These are phyloP conservation scores for Colletotrichum limetticola DNA, from an alignment of 2,329 filamentous ascomycete genomes.

Conservation along the genomic window DNA sequence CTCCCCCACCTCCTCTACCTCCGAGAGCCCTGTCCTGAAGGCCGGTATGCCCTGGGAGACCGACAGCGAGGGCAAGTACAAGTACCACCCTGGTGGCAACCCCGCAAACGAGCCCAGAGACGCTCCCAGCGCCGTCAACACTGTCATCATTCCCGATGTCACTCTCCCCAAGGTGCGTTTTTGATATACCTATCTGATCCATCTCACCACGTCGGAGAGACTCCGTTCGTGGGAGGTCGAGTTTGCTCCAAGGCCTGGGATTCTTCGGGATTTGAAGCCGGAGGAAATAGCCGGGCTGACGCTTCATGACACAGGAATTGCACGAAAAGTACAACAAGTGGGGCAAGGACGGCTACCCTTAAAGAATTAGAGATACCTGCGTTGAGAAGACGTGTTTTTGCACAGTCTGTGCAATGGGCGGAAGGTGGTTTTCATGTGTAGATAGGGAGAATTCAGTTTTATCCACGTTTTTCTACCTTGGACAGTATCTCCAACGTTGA, in stretches of 20 bases:
- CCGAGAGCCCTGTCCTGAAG: conserved; percentile 81
- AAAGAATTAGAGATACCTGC: conserved; percentile 41
- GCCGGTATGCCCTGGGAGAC: conserved; percentile 92
- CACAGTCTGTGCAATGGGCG: conserved; percentile 18
- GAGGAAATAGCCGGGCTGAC: conserved; percentile 24
- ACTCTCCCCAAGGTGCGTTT: conserved; percentile 84
- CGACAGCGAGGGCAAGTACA: conserved; percentile 71
- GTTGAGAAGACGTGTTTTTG: conserved; percentile 12
- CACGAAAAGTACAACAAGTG: conserved; percentile 99
- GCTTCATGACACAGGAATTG: conserved; percentile 69
- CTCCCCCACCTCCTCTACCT: conserved; percentile 86
- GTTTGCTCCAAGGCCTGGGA: neutral
- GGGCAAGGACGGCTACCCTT: conserved; percentile 93
- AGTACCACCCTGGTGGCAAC: conserved; percentile 90
- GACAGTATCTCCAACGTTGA: neutral
- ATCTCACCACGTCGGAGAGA: neutral
- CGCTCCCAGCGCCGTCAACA: conserved; percentile 94
- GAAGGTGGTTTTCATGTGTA: conserved; percentile 33
- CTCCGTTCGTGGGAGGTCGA: neutral
- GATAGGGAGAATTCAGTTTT: conserved; percentile 34
- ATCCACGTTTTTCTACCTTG: conserved; percentile 1
- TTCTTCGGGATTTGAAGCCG: neutral
- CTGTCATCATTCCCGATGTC: conserved; percentile 92
- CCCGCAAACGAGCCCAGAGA: conserved; percentile 79
- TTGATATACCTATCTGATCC: neutral